Percentiles rank a stretch among this genome's conserved stretches.
phyloP scores from a whole-genome alignment of 352 stramenopile genomes.

The Phytopythium boreale region DNA sequence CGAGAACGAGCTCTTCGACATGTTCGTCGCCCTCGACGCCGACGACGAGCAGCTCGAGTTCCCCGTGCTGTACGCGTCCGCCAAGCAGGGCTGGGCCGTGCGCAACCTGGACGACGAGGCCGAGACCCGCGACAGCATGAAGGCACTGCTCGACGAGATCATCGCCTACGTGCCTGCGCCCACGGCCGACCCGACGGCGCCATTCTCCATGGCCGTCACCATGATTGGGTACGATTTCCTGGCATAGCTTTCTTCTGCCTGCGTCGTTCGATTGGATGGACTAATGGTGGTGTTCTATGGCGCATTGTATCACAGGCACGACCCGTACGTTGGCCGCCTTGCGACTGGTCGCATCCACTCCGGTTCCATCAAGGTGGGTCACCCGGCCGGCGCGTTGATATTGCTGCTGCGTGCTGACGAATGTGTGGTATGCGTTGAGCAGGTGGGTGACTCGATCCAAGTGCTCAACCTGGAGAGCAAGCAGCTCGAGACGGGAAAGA shows the following conservation, averaged over 20 bases:
- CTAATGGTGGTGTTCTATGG: background rate
- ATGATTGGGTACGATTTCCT: slow-evolving; percentile 82
- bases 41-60: slow-evolving; percentile 97
- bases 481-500: slow-evolving; percentile 66
- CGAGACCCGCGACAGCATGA: slow-evolving; percentile 86
- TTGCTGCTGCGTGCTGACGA: background rate
- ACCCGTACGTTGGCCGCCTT: slow-evolving; percentile 97
- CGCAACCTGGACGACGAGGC: slow-evolving; percentile 75
- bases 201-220: slow-evolving; percentile 95
- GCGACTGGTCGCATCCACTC: slow-evolving; percentile 95
- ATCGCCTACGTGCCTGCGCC: slow-evolving; percentile 93
- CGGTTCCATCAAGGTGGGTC: slow-evolving; percentile 75
- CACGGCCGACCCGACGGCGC: slow-evolving; percentile 63
- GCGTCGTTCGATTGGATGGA: background rate
- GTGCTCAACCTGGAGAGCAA: slow-evolving; percentile 87
- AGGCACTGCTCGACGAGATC: slow-evolving; percentile 96
- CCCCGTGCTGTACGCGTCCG: slow-evolving; percentile 94
- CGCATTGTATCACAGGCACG: slow-evolving; percentile 76
- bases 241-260: background rate
- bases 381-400: background rate
- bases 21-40: slow-evolving; percentile 94
- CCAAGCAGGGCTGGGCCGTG: slow-evolving; percentile 95
- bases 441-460: slow-evolving; percentile 87
- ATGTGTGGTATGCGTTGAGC: background rate
- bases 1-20: slow-evolving; percentile 97